Base-by-base conservation (phyloP, 2,329 filamentous ascomycete species). In the Venturia nashicola region DNA sequence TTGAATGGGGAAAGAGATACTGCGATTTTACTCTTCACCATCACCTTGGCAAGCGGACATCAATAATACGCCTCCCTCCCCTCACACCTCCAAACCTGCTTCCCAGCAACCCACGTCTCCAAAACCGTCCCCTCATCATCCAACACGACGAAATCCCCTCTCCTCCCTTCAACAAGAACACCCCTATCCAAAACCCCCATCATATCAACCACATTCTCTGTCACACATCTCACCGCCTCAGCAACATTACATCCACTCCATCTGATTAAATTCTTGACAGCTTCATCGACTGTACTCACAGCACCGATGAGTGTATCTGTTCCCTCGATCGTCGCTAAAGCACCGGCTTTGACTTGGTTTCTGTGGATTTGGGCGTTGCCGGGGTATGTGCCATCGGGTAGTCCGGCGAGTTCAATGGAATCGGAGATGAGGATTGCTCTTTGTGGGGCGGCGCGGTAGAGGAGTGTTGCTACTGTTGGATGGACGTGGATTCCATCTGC, bases 251-350 rank as follows among this genome's bases (percentile, higher is more conserved):
- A 80, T 5, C 77, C 79, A 66, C 68, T 76, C 77, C 78, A 81
- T 61, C 68, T 65, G 70, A 78, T 75, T 64, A 80, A 65, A 67
- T 81, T 83, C 59, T 76, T 71, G 16, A 83, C 76, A 65, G 79
- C 80, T 65, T 82, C 74, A 64, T 81, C 76, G 63, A 84, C 68
- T 3, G 75, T 74, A 40, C 80, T 79, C 67, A 80, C 82, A 0
- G 80, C 80, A 0, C 81, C 82, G 34, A 83, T 78, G 62, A 83
- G 69, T 11, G 81, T 84, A 77, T 82, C 76, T 0, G 80, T 83
- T 2, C 78, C 78, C 16, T 78, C 76, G 55, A 83, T 82, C 0
- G 78, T 79, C 0, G 80, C 81, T 61, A 74, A 71, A 34, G 77
- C 78, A 0, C 80, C 80, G 2, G 67, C 66, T 68, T 83, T 83